A percentile compares a stretch with the other conserved stretches of the same genome.
Conservation (phyloP, 2,329 filamentous ascomycete genomes). For the Pleomassaria siparia region DNA sequence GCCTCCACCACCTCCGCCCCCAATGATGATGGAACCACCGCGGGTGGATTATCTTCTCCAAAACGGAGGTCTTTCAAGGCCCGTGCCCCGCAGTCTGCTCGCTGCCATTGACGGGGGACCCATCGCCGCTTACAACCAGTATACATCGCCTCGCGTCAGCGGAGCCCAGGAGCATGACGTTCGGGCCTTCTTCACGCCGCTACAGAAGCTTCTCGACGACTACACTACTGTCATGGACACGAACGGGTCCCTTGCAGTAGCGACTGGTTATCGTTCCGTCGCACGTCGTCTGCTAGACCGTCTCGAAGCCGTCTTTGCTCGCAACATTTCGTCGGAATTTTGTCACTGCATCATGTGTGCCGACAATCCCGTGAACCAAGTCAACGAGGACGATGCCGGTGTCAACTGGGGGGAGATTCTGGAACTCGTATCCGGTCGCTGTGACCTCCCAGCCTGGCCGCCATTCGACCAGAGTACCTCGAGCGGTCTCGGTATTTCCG, state of each 20-base stretch:
- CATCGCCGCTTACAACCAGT: conserved; percentile 61
- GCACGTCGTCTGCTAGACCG: conserved; percentile 86
- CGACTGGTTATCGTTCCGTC: conserved; percentile 93
- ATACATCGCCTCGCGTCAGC: conserved; percentile 53
- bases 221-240: conserved; percentile 80
- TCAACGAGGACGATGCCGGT: conserved; percentile 59
- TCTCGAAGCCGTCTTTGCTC: conserved; percentile 89
- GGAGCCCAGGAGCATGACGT: conserved; percentile 56
- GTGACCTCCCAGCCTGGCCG: conserved; percentile 85
- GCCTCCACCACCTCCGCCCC: conserved; percentile 75
- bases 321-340: conserved; percentile 84
- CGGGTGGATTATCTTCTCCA: conserved; percentile 90
- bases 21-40: conserved; percentile 67
- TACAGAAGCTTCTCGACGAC: conserved; percentile 80
- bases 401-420: conserved; percentile 95
- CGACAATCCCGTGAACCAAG: conserved; percentile 25
- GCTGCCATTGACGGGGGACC: conserved; percentile 60
- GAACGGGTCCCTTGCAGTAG: conserved; percentile 88
- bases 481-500: conserved; percentile 61
- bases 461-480: conserved; percentile 65
- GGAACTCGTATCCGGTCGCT: conserved; percentile 85
- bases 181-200: conserved; percentile 76
- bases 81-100: conserved; percentile 73
- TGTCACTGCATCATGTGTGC: conserved; percentile 86
- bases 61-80: conserved; percentile 75